Evolutionary conservation across 2,329 filamentous ascomycete species (phyloP).

Genomic region (Fusarium brevicatenulatum): DNA sequence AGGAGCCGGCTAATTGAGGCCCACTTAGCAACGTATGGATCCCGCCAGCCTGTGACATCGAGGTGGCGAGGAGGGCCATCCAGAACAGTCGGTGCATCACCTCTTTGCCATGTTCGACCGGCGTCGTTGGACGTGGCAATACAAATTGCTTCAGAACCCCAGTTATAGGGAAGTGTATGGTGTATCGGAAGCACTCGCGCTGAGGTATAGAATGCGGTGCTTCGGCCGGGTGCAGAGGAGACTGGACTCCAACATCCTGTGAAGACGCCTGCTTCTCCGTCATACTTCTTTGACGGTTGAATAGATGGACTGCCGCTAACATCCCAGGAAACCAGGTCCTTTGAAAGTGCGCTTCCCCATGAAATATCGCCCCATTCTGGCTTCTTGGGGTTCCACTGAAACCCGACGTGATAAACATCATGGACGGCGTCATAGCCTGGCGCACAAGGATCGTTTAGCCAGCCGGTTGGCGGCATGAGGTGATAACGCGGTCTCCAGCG

Average conservation of each 20-base stretch:
- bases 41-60: background rate
- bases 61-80: background rate
- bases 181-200: background rate
- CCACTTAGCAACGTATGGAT: background rate
- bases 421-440: background rate
- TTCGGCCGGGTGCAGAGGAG: background rate
- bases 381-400: background rate
- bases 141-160: background rate
- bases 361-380: background rate
- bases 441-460: background rate
- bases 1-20: background rate
- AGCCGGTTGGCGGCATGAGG: background rate
- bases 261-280: background rate
- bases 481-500: background rate
- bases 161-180: background rate
- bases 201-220: background rate
- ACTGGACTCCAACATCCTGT: background rate
- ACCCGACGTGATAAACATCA: background rate
- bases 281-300: background rate
- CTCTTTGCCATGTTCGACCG: background rate
- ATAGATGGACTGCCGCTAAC: background rate
- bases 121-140: background rate
- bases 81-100: fast-evolving
- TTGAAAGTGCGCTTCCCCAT: background rate
- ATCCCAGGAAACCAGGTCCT: background rate